Evolutionary conservation across 305 asterid species (phyloP).

Genomic region (Ajuga reptans): DNA sequence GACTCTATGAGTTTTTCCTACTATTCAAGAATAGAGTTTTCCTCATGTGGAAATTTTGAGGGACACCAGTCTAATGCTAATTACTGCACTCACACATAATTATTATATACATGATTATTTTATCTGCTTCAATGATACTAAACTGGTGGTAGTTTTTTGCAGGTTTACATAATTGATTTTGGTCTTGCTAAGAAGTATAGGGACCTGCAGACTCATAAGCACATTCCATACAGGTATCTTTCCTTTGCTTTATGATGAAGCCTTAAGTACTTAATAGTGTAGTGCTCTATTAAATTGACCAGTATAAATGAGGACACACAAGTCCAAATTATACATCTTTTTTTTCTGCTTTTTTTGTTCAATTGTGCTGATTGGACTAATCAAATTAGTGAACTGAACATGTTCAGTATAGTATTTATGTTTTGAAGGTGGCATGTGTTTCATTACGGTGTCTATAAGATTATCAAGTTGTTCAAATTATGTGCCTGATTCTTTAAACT

Average conservation of each 20-base stretch:
- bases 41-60: neutral
- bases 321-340: neutral
- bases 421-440: neutral
- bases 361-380: constrained; percentile 2
- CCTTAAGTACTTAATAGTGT: neutral
- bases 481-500: neutral
- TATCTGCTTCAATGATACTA: constrained; percentile 12
- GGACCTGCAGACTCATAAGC: constrained; percentile 48
- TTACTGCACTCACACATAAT: neutral
- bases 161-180: constrained; percentile 45
- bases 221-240: constrained; percentile 41
- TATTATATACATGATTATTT: neutral
- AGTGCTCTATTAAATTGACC: neutral
- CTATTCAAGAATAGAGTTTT: neutral
- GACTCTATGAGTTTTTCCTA: neutral
- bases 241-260: neutral
- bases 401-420: neutral
- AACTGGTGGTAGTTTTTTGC: constrained; percentile 10
- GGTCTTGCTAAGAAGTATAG: constrained; percentile 50
- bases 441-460: neutral
- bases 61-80: neutral
- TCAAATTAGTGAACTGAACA: neutral
- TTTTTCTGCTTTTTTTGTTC: neutral
- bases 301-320: neutral
- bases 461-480: neutral